A percentile compares a stretch with the other conserved stretches of the same genome.
Conservation (phyloP, 2,329 filamentous ascomycete genomes). For the Aphanocladium album region DNA sequence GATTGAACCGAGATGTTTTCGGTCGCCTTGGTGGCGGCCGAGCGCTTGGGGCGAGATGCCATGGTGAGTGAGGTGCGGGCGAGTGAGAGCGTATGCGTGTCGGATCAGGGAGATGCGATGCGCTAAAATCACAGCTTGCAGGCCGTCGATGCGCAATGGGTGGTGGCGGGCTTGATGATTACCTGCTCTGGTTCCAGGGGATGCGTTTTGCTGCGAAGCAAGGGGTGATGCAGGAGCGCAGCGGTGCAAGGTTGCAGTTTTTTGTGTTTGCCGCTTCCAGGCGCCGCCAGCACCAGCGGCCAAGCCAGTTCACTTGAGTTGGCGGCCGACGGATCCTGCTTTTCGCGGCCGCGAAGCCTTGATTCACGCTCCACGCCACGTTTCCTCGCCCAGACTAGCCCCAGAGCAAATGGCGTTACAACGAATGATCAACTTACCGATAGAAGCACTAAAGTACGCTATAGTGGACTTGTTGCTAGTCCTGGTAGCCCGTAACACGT, state of each 20-base stretch:
- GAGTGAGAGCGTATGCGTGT: not conserved
- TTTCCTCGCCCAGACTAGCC: not conserved
- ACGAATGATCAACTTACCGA: not conserved
- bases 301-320: not conserved
- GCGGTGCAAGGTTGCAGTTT: slow-evolving; percentile 4
- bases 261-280: slow-evolving; percentile 10
- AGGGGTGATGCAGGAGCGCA: slow-evolving; percentile 1
- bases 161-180: not conserved
- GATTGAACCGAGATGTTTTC: slow-evolving; percentile 39
- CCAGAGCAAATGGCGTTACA: not conserved
- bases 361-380: slow-evolving; percentile 6
- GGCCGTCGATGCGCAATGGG: not conserved
- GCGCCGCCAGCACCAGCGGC: not conserved
- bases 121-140: not conserved
- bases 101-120: not conserved
- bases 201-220: not conserved
- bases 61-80: slow-evolving; percentile 27
- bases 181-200: not conserved
- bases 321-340: slow-evolving; percentile 6
- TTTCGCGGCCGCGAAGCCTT: not conserved
- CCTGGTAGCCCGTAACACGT: no score
- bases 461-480: not conserved
- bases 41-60: slow-evolving; percentile 44
- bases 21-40: slow-evolving; percentile 37
- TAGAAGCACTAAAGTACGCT: not conserved